Base-by-base conservation (phyloP, 352 stramenopile species). In the Phytophthora multivora region DNA sequence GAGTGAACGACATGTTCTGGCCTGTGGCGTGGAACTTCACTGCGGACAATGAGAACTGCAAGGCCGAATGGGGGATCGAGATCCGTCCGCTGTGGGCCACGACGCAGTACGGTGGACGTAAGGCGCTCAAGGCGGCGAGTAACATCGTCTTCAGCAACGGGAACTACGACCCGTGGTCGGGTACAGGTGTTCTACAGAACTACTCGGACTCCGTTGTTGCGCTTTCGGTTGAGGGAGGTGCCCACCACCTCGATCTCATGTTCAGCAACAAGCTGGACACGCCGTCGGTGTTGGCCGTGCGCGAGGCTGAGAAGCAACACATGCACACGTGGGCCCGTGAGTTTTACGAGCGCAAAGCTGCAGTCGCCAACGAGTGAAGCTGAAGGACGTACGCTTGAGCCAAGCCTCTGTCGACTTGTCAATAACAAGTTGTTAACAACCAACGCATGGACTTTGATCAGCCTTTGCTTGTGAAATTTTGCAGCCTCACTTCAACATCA, bases 131-230 rank as follows among this genome's bases (percentile, higher is more conserved):
- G 3, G 63, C 69, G 1, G 81, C 81, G 8, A 97, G 86, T 61
- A 98, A 98, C 77, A 97, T 98, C 41, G 85, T 98, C 33, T 93
- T 98, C 54, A 97, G 90, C 54, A 98, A 98, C 67, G 96, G 96
- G 51, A 83, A 97, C 56, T 89, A 94, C 36, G 96, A 98, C 67
- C 96, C 96, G 45, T 98, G 91, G 93, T 92, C 77, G 26, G 86
- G 83, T 18, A 96, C 82, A 2, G 95, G 94, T 39, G 89, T 98
- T 25, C 83, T 90, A 18, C 62, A 84, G 33, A 75, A 74, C 33
- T 61, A 80, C 13, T 87, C 81, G 19, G 76, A 91, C 28, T 88
- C 79, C 21, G 79, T 96, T 45, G 73, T 97, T 13, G 71, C 71
- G 10, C 66, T 95, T 19, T 59, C 77, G 3, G 79, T 97, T 13